These are phyloP conservation scores for Tagetes erecta DNA, from an alignment of 129 eudicot genomes.

Conservation along the genomic window DNA sequence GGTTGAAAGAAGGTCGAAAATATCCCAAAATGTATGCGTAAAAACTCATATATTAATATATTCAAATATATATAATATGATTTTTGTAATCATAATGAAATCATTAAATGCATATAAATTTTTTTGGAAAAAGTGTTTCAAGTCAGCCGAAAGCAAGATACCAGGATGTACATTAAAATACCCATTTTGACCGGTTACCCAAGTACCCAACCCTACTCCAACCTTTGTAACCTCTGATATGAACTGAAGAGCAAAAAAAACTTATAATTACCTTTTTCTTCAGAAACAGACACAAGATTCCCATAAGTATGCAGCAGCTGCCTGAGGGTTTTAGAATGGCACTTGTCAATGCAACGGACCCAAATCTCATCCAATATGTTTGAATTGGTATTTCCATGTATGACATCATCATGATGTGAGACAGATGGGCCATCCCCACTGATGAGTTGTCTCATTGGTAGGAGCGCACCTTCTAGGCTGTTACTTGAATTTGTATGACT, in stretches of 20 bases:
- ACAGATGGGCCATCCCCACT: constrained; percentile 35
- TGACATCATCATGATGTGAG: constrained; percentile 45
- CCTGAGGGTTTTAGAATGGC: constrained; percentile 84
- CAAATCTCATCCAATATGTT: constrained; percentile 67
- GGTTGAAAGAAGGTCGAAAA: neutral
- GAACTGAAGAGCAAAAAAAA: constrained; percentile 5
- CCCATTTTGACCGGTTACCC: neutral
- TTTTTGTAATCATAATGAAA: neutral
- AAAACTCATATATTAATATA: neutral
- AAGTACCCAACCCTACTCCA: neutral
- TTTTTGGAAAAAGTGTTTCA: neutral
- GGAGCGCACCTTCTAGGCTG: constrained; percentile 41
- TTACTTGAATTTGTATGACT: constrained; percentile 33
- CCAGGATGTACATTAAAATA: neutral
- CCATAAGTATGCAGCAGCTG: constrained; percentile 71
- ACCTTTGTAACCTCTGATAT: neutral
- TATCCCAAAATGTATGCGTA: neutral
- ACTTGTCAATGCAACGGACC: constrained; percentile 79
- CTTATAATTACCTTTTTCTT: constrained; percentile 62
- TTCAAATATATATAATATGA: neutral
- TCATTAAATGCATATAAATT: neutral
- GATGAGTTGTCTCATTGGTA: constrained; percentile 42
- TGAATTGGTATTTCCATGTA: constrained; percentile 35
- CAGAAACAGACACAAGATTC: constrained; percentile 73
- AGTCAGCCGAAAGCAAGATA: neutral